Conservation (phyloP, 768 basidiomycete genomes). For the Phylloporus arenicola region DNA sequence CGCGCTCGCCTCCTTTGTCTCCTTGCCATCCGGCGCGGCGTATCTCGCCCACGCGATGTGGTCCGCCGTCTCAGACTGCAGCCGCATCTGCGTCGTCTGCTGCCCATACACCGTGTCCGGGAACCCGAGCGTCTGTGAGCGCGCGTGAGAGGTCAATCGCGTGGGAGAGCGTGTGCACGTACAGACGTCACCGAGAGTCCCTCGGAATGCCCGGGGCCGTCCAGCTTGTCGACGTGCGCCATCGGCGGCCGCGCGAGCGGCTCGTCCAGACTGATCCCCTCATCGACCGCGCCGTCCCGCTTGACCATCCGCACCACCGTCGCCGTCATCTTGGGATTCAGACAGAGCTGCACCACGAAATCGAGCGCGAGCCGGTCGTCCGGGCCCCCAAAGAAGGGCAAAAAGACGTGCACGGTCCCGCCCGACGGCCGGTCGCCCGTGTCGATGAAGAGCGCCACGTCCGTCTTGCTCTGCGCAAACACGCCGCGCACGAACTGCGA, state of each 20-base stretch:
- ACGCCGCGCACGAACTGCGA: conserved; percentile 82
- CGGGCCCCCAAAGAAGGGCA: conserved; percentile 92
- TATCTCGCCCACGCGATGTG: conserved; percentile 69
- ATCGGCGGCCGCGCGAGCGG: conserved; percentile 18
- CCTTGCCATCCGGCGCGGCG: conserved; percentile 28
- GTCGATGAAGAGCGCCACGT: conserved; percentile 85
- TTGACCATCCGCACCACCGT: conserved; percentile 68
- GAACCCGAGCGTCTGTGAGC: conserved; percentile 33
- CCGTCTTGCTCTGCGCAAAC: conserved; percentile 62
- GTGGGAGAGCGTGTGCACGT: background rate
- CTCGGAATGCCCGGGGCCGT: background rate
- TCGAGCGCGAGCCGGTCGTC: conserved; percentile 87
- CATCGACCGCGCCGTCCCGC: conserved; percentile 31
- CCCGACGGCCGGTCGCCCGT: conserved; percentile 35
- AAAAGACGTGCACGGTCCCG: conserved; percentile 59
- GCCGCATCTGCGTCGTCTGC: conserved; percentile 52
- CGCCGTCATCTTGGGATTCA: conserved; percentile 60
- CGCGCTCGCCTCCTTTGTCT: conserved; percentile 8
- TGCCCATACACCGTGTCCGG: conserved; percentile 71
- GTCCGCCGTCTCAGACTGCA: conserved; percentile 85
- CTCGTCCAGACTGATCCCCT: background rate
- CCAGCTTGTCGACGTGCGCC: conserved; percentile 19
- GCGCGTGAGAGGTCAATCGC: background rate
- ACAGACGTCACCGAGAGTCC: conserved; percentile 2
- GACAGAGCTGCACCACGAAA: conserved; percentile 79